Conservation (phyloP, 768 basidiomycete genomes). For the Naganishia kalamii region DNA sequence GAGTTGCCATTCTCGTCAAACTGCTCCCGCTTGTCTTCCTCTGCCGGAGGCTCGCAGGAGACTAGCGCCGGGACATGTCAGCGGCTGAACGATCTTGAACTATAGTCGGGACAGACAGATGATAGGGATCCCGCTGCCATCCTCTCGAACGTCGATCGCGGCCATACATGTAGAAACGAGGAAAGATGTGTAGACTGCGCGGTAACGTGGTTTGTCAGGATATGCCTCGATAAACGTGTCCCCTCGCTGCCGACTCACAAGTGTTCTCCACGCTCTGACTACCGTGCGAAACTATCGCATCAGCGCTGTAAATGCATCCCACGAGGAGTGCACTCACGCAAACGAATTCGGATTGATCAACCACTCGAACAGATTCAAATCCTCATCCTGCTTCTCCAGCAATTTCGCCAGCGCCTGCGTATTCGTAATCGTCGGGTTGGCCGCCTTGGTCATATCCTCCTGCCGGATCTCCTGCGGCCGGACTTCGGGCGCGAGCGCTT, state of each 20-base stretch:
- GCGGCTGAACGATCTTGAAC: background rate
- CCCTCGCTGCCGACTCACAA: too few relatives aligned
- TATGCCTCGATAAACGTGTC: too few relatives aligned
- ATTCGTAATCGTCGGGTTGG: slow-evolving; percentile 10
- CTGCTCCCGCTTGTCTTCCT: slow-evolving; percentile 35
- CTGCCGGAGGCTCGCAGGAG: slow-evolving; percentile 1
- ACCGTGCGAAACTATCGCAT: too few relatives aligned
- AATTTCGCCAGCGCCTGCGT: background rate
- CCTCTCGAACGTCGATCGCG: slow-evolving; percentile 49
- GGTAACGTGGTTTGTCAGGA: too few relatives aligned
- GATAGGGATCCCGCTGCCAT: slow-evolving; percentile 57
- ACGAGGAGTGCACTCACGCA: too few relatives aligned
- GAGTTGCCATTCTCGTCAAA: slow-evolving; percentile 32
- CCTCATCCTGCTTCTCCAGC: slow-evolving; percentile 1
- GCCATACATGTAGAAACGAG: slow-evolving; percentile 70
- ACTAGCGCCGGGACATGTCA: background rate
- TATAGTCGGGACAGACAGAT: slow-evolving; percentile 54
- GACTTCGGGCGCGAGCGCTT: slow-evolving; percentile 58
- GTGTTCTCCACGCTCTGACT: slow-evolving; percentile 94
- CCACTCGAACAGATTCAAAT: slow-evolving; percentile 61
- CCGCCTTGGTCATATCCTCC: slow-evolving; percentile 19
- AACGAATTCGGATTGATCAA: slow-evolving; percentile 85
- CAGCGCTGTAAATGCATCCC: too few relatives aligned
- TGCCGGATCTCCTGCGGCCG: slow-evolving; percentile 61
- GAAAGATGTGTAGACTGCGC: slow-evolving; percentile 92